A percentile compares a stretch with the other conserved stretches of the same genome.
Conservation (phyloP, 495 filamentous ascomycete genomes). For the Aspergillus taichungensis region DNA sequence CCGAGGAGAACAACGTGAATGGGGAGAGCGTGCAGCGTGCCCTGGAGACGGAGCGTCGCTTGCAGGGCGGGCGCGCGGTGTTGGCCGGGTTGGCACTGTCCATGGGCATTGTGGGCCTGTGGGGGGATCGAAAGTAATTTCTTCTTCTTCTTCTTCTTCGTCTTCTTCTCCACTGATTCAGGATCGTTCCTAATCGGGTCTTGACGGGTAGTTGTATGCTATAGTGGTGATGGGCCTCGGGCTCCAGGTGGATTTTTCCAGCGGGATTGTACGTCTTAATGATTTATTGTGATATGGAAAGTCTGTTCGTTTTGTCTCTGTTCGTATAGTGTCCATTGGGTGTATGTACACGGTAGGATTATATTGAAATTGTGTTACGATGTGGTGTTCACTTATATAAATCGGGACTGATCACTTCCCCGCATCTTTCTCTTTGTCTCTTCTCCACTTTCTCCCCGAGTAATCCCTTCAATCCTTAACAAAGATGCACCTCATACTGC, state of each 20-base stretch:
- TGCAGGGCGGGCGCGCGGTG: conserved; percentile 50
- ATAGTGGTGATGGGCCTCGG: too few relatives aligned
- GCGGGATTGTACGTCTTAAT: too few relatives aligned
- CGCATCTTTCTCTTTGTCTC: background rate
- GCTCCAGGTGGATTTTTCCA: too few relatives aligned
- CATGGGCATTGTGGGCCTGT: conserved; percentile 75
- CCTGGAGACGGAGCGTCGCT: conserved; percentile 56
- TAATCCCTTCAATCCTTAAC: background rate
- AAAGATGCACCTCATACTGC: conserved; percentile 10
- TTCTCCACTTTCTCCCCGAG: background rate
- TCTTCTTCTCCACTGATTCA: background rate
- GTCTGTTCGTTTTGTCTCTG: too few relatives aligned
- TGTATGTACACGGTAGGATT: too few relatives aligned
- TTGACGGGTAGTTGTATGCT: too few relatives aligned
- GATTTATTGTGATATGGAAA: too few relatives aligned
- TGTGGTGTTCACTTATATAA: too few relatives aligned
- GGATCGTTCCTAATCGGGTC: too few relatives aligned
- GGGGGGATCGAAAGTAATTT: conserved; percentile 61
- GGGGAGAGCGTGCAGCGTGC: conserved; percentile 70
- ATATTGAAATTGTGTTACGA: too few relatives aligned
- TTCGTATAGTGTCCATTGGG: too few relatives aligned
- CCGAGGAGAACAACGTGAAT: conserved; percentile 54
- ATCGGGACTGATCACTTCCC: too few relatives aligned
- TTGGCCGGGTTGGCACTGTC: conserved; percentile 59
- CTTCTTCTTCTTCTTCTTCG: background rate